Conservation (phyloP, 768 basidiomycete genomes). For the Hysterangium stoloniferum region DNA sequence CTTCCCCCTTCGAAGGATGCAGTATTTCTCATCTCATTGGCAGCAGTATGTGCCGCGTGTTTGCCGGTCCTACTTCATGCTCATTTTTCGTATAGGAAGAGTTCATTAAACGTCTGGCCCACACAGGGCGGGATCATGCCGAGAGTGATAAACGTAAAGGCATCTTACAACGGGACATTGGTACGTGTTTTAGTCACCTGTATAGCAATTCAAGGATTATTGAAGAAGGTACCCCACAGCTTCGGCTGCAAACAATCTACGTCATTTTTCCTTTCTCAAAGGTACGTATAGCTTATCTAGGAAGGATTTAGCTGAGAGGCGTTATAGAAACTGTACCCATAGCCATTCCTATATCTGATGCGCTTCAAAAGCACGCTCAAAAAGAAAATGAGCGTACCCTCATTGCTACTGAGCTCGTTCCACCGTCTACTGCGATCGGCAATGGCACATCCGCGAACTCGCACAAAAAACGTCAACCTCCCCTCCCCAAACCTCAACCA, state of each 20-base stretch:
- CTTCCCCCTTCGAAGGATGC: slow-evolving; percentile 69
- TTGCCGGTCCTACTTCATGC: neutral
- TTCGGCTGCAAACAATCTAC: neutral
- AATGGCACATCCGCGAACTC: neutral
- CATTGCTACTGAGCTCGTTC: slow-evolving; percentile 9
- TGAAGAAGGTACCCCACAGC: no score
- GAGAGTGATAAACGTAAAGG: slow-evolving; percentile 46
- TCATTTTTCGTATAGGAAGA: slow-evolving; percentile 52
- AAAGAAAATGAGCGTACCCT: slow-evolving; percentile 36
- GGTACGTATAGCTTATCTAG: slow-evolving; percentile 41
- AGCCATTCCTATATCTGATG: slow-evolving; percentile 51
- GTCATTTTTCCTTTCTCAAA: slow-evolving; percentile 34
- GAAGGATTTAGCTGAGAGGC: neutral
- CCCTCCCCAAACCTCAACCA: neutral
- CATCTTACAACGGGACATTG: slow-evolving; percentile 68
- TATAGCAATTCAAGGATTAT: neutral
- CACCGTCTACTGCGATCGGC: neutral
- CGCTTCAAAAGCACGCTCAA: slow-evolving; percentile 45
- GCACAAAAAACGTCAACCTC: slow-evolving; percentile 10
- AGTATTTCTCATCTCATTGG: slow-evolving; percentile 63
- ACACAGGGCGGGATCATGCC: slow-evolving; percentile 63
- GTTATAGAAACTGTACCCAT: slow-evolving; percentile 57
- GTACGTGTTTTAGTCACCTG: slow-evolving; percentile 32
- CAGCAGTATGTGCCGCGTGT: slow-evolving; percentile 47
- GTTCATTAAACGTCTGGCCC: slow-evolving; percentile 69